Percentiles rank a stretch among this genome's conserved stretches.
phyloP scores from a whole-genome alignment of 2,329 filamentous ascomycete species.

The Fusarium palustre region DNA sequence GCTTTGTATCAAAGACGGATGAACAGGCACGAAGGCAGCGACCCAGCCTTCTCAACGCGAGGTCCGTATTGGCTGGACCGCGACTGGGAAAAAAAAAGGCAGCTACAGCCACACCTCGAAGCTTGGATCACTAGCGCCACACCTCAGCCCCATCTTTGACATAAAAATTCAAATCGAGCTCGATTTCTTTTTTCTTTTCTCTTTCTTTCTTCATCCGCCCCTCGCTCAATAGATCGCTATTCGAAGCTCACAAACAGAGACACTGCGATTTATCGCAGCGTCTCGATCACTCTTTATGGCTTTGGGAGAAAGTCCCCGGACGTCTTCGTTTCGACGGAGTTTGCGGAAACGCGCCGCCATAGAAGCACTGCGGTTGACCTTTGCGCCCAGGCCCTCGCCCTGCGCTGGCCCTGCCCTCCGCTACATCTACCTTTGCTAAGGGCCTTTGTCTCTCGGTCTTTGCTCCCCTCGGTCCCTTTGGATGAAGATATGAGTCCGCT shows the following conservation, averaged over 20 bases:
- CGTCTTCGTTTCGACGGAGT: constrained; percentile 62
- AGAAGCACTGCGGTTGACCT: constrained; percentile 97
- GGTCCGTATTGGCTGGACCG: constrained; percentile 44
- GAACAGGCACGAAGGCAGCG: constrained; percentile 48
- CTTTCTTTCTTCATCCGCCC: constrained; percentile 61
- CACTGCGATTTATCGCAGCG: constrained; percentile 43
- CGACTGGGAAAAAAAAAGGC: constrained; percentile 37
- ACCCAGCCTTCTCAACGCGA: constrained; percentile 46
- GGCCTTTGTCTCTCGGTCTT: constrained; percentile 42
- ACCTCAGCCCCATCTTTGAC: constrained; percentile 37
- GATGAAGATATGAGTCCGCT: constrained; percentile 91
- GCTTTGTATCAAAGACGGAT: constrained; percentile 40
- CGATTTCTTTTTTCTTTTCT: constrained; percentile 28
- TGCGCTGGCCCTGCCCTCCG: constrained; percentile 57
- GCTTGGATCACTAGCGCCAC: constrained; percentile 33
- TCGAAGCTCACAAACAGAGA: constrained; percentile 98
- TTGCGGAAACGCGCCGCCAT: constrained; percentile 99
- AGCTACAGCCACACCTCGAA: constrained; percentile 30
- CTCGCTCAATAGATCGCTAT: constrained; percentile 99
- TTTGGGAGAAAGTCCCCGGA: constrained; percentile 99
- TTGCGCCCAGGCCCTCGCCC: constrained; percentile 68
- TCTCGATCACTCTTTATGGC: constrained; percentile 60
- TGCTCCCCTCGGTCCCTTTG: constrained; percentile 63
- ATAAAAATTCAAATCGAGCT: constrained; percentile 45
- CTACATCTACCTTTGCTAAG: constrained; percentile 54